Conservation (phyloP, 805 yeast genomes). For the Saturnispora quitensis region DNA sequence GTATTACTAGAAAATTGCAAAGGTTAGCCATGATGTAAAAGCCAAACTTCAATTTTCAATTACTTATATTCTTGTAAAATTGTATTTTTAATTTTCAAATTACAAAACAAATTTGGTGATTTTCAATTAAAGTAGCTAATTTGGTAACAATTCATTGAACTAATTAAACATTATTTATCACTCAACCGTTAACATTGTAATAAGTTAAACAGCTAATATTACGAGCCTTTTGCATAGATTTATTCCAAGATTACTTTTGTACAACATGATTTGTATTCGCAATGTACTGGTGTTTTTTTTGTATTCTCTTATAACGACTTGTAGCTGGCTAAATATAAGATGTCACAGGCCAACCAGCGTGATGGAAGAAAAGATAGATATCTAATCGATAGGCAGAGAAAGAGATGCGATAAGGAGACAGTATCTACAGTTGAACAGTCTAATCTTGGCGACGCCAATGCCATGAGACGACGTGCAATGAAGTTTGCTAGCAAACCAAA, state of each 20-base stretch:
- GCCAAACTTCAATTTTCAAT: no score
- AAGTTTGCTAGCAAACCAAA: slow-evolving; percentile 25
- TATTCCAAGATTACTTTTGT: not conserved
- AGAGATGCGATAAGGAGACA: not conserved
- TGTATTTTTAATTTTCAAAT: no score
- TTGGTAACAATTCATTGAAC: no score
- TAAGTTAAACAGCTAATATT: no score
- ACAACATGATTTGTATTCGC: not conserved
- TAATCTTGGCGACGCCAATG: not conserved
- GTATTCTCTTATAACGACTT: not conserved
- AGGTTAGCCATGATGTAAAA: no score
- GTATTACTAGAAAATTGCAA: not conserved
- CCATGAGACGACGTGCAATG: slow-evolving; percentile 22
- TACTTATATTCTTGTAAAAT: no score
- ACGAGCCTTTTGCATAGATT: not conserved
- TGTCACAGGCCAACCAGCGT: not conserved
- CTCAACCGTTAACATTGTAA: no score
- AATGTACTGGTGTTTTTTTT: not conserved
- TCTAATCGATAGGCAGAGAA: not conserved
- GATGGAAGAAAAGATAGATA: not conserved
- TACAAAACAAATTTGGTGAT: no score
- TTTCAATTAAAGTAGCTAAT: no score
- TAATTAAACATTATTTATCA: no score
- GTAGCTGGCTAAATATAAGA: not conserved
- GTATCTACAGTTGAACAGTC: not conserved